Conservation (phyloP, 176 grass and related monocot genomes). For the Triticum timopheevii region DNA sequence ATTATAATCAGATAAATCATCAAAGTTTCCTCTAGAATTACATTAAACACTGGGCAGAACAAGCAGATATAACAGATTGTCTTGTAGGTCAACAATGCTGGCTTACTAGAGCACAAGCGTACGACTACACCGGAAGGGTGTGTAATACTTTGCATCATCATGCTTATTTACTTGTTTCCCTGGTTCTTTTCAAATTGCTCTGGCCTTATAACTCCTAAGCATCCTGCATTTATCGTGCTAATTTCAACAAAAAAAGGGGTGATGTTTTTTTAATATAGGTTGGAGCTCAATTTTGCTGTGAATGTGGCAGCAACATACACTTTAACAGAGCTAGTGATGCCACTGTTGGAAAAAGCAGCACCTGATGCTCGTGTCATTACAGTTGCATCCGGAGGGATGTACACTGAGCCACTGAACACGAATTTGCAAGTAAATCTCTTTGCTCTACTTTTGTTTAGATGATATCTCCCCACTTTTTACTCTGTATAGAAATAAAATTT, state of each 20-base stretch:
- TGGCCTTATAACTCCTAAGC: background rate
- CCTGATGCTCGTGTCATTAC: constrained; percentile 85
- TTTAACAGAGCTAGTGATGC: constrained; percentile 76
- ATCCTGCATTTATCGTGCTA: background rate
- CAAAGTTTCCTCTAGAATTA: constrained; percentile 3
- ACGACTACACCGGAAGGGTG: constrained; percentile 75
- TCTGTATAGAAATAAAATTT: background rate
- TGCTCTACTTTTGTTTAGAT: background rate
- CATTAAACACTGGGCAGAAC: background rate
- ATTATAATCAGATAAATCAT: background rate
- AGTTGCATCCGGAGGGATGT: constrained; percentile 89
- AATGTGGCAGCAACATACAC: constrained; percentile 85
- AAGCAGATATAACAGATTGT: background rate
- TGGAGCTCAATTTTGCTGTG: constrained; percentile 90
- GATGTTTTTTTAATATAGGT: constrained; percentile 23
- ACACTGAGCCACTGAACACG: constrained; percentile 65
- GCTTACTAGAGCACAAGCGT: constrained; percentile 71
- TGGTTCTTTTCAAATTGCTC: background rate
- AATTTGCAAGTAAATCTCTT: constrained; percentile 59
- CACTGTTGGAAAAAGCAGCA: constrained; percentile 78
- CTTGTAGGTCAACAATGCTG: constrained; percentile 93
- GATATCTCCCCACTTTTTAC: background rate
- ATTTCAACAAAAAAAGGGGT: background rate
- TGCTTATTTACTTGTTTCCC: background rate
- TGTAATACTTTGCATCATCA: background rate